Base-by-base conservation (phyloP, 805 yeast species). In the Candida dajiaensis region DNA sequence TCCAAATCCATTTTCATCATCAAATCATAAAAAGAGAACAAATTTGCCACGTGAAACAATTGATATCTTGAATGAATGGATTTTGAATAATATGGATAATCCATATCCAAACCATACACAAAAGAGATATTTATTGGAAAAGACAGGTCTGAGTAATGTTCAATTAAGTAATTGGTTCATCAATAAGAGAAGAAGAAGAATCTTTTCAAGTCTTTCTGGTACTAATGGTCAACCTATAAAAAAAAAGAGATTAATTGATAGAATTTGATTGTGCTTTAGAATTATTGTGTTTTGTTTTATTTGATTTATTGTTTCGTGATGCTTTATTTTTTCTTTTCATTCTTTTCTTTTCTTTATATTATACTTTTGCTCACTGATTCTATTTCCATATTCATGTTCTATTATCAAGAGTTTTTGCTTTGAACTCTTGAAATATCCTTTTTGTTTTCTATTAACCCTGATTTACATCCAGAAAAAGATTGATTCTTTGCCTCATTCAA, bases 81-180 rank as follows among this genome's bases (percentile, higher is more conserved):
- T 88, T 44, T 69, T 80, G 47, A 78, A 78, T 33, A 90, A 87
- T 62, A 67, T 85, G 55, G 79, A 81, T 50, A 85, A 86, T 58
- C 96, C 96, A 13, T 87, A 87, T 63, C 96, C 96, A 3, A 83
- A 86, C 44, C 85, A 85, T 45, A 77, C 79, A 41, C 95, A 87
- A 57, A 87, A 88, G 68, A 73, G 77, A 51, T 79, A 78, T 57
- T 70, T 87, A 46, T 76, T 85, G 73, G 70, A 73, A 54, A 73
- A 76, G 59, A 87, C 96, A 0, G 92, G 94, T 0, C 72, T 87
- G 59, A 84, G 87, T 51, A 80, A 83, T 64, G 88, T 85, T 50
- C 96, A 87, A 64, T 73, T 87, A 50, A 76, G 85, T 53, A 88
- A 87, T 61, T 87, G 96, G 96, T 87, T 87, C 58, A 88, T 87